Base-by-base conservation (phyloP, 306 rosid species). In the Trifolium dubium region DNA sequence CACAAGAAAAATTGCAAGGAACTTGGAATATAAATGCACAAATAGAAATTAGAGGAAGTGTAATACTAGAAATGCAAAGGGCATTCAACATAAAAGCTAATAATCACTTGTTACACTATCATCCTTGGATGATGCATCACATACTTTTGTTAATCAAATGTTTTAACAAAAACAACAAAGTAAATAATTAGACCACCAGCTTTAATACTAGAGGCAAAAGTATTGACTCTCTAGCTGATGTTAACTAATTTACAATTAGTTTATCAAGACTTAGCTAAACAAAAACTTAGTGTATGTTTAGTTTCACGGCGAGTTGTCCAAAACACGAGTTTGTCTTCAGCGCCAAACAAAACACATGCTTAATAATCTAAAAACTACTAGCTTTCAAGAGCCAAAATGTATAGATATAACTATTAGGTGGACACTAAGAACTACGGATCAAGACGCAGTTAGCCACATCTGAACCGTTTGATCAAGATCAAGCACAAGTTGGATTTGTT, bases 401-500 rank as follows among this genome's bases (percentile, higher is more conserved):
- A 77, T 80, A 49, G 49, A 79, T 74, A 68, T 46, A 31, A 67
- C 43, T 6, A 53, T 77, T 66, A 3, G n/a, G 43, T 19, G 12
- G 37, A 67, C 64, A 40, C 6, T 34, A 70, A 5, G 28, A 75
- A 13, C 49, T 12, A 62, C 3, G 44, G 12, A 35, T 35, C 6
- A 4, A 39, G 10, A 39, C n/a, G 18, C 6, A 14, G 18, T 47
- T 3, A 3, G 7, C 4, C 23, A 7, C 13, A 8, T 17, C 13
- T 50, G 4, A 17, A 15, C 58, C 58, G 12, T 51, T 19, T 0
- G 10, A 51, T 18, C 60, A 53, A 53, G 60, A 37, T 71, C 63
- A 83, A 70, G 84, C 75, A 74, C 91, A 79, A 2, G 81, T 75
- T 2, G 86, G 78, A 63, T 78, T 71, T 30, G 74, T 83, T 47